A percentile compares a stretch with the other conserved stretches of the same genome.
Evolutionary conservation across 768 basidiomycete species (phyloP).

Genomic region (Lanmaoa pseudosensibilis): DNA sequence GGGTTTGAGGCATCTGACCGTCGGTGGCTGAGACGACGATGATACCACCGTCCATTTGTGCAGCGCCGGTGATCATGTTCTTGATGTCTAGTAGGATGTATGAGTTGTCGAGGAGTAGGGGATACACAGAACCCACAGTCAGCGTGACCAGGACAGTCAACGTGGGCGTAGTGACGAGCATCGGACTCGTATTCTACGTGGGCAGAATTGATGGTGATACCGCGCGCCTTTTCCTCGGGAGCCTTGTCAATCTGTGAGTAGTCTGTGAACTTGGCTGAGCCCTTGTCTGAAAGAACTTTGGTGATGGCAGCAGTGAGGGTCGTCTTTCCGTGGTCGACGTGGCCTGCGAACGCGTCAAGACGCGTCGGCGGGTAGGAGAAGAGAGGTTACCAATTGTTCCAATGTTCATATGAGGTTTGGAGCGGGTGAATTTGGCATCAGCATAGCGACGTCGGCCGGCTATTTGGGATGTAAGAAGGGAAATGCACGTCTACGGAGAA

Average conservation of each 20-base stretch:
- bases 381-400: slow-evolving; percentile 73
- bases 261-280: slow-evolving; percentile 85
- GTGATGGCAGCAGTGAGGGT: slow-evolving; percentile 96
- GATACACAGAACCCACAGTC: slow-evolving; percentile 62
- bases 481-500: background rate
- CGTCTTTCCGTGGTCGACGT: slow-evolving; percentile 98
- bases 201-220: slow-evolving; percentile 98
- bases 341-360: slow-evolving; percentile 46
- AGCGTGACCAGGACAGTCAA: slow-evolving; percentile 96
- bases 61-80: slow-evolving; percentile 99
- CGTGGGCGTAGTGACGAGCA: slow-evolving; percentile 91
- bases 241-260: slow-evolving; percentile 99
- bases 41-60: slow-evolving; percentile 96
- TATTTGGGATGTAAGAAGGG: background rate
- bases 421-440: slow-evolving; percentile 68
- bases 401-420: slow-evolving; percentile 93
- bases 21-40: slow-evolving; percentile 98
- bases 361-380: slow-evolving; percentile 10
- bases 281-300: slow-evolving; percentile 78
- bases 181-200: slow-evolving; percentile 98
- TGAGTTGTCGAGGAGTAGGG: slow-evolving; percentile 4
- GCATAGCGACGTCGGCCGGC: slow-evolving; percentile 62
- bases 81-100: slow-evolving; percentile 67
- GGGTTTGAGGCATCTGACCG: slow-evolving; percentile 99
- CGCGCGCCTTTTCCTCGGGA: slow-evolving; percentile 98